Evolutionary conservation across 176 grass and related monocot genomes (phyloP), one percentile per base, ranked within the genome.

Genomic region (Carex parvula): DNA sequence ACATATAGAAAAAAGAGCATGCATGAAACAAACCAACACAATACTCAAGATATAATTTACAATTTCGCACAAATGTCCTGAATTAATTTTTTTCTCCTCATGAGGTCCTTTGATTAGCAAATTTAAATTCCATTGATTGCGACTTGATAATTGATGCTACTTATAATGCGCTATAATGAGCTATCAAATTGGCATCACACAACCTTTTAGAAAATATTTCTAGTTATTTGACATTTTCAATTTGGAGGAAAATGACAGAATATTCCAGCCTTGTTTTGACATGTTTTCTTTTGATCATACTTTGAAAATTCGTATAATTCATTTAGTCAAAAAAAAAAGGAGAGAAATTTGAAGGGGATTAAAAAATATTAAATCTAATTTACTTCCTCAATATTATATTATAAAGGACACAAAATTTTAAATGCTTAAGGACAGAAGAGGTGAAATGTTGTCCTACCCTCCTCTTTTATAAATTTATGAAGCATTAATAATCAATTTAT

Each of bases 111-210:
- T 46, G 2, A 21, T 46, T 73, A 3, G 16, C 24, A 26, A 50
- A 73, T 73, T 50, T 48, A 24, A 48, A 73, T 73, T 52, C 13
- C 3, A 56, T 78, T 78, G 73, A 78, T 78, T 57, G 15, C 3
- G 52, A 57, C 71, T 57, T 78, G 73, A 78, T 57, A 78, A 55
- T 55, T 33, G 26, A 32, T 57, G 17, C 29, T 10, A 57, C 52
- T 78, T 78, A 78, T 78, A 53, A 17, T 78, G 4, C 1, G 14
- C 16, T 78, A 78, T 78, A 53, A 17, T 78, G 4, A 3, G 14
- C 16, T 78, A 78, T 35, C 73, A 78, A 78, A 78, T 3, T 78
- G 14, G 73, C 22, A 78, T 57, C 52, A 78, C 26, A 56, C 52
- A 32, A 57, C 73, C 73, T 33, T 57, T 57, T 32, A 13, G 73